Conservation (phyloP, 2,329 filamentous ascomycete species). For the Exophiala sideris region DNA sequence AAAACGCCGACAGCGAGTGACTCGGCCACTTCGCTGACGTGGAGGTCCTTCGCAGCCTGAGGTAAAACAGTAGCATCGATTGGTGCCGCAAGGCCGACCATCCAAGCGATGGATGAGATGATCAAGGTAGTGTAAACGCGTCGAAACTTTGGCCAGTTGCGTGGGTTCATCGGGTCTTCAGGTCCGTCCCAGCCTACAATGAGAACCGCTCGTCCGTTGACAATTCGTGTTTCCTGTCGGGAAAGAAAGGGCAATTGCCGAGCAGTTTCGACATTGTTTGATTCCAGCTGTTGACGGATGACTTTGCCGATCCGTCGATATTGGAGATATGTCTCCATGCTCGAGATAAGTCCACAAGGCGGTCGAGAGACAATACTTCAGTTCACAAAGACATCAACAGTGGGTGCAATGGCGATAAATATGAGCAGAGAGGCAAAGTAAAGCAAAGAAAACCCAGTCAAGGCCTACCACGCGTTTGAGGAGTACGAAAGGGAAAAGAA, state of each 20-base stretch:
- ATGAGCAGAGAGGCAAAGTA: too few species aligned
- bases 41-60: constrained; percentile 39
- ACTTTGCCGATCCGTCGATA: constrained; percentile 16
- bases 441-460: too few species aligned
- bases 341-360: background rate
- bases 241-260: constrained; percentile 15
- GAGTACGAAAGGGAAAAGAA: background rate
- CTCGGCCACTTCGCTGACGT: constrained; percentile 44
- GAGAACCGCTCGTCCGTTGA: constrained; percentile 31
- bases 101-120: constrained; percentile 48
- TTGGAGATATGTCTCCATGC: constrained; percentile 20
- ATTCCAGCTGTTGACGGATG: constrained; percentile 15
- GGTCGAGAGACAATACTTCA: background rate
- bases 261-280: background rate
- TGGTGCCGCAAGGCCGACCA: constrained; percentile 49
- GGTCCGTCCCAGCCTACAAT: constrained; percentile 42
- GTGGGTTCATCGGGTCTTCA: constrained; percentile 39
- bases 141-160: constrained; percentile 36
- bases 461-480: too few species aligned
- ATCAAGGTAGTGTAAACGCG: constrained; percentile 42
- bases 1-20: constrained; percentile 42
- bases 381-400: background rate
- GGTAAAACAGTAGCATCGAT: constrained; percentile 48
- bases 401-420: too few species aligned
- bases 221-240: constrained; percentile 10